Evolutionary conservation across 2,329 filamentous ascomycete genomes (phyloP).

Genomic region (Lasiodiplodia hormozganensis): DNA sequence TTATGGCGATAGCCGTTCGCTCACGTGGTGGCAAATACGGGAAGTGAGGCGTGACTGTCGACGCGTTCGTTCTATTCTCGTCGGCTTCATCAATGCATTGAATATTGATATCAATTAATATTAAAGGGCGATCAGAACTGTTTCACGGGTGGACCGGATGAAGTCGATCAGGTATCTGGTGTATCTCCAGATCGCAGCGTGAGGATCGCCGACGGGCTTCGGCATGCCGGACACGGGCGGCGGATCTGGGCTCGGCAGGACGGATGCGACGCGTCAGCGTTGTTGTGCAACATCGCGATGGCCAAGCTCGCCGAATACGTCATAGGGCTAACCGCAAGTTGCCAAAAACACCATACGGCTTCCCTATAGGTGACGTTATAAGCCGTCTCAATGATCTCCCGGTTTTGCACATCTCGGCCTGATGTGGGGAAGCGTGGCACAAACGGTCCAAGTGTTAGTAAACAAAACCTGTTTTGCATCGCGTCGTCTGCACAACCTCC

Average conservation of each 20-base stretch:
- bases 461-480: slow-evolving; percentile 4
- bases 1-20: neutral
- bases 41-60: too few relatives aligned
- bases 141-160: neutral
- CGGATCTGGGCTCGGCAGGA: neutral
- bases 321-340: neutral
- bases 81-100: too few relatives aligned
- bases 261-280: neutral
- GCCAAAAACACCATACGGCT: neutral
- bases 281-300: neutral
- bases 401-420: neutral
- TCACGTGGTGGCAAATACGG: neutral
- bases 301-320: neutral
- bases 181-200: neutral
- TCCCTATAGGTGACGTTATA: neutral
- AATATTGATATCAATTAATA: too few relatives aligned
- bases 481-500: neutral
- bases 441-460: slow-evolving; percentile 14
- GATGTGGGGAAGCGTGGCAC: neutral
- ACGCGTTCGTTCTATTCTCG: too few relatives aligned
- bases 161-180: neutral
- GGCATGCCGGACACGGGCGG: neutral
- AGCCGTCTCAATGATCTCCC: neutral
- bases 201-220: neutral
- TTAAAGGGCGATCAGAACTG: too few relatives aligned